Evolutionary conservation across 2,329 filamentous ascomycete genomes (phyloP), one percentile per base, ranked within the genome.

Genomic region (Neofusicoccum umdonicola): DNA sequence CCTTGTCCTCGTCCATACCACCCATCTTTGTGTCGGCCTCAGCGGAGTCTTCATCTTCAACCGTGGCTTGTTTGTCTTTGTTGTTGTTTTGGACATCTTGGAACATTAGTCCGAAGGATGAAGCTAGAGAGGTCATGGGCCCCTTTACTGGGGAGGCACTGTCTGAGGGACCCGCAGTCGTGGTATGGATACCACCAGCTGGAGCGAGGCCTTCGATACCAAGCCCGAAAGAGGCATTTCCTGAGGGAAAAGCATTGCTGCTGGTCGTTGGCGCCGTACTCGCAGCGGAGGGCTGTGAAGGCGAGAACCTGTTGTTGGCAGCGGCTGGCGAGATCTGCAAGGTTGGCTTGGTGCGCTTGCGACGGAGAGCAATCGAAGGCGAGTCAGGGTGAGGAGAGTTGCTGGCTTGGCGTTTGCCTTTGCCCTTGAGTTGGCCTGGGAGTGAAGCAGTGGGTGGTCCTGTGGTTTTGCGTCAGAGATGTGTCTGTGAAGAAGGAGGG

Each of bases 371-470:
- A 9, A 42, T 12, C 31, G 58, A 41, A 11, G 58, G 47, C 13
- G 58, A 62, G 45, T 62, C 44, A 2, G 44, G 45, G 19, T 51
- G 19, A 12, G 58, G 45, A n/a, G 58, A 62, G 44, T 50, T 45
- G 47, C 58, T 62, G 45, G 58, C 45, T 45, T 51, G 58, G 45
- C 58, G 58, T 17, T 62, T 62, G 45, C 45, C 34, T 19, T 62
- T 62, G 58, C 58, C 9, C 19, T 62, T 62, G 7, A 4, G 4
- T 15, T 60, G 41, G 15, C 27, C 42, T 3, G 42, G 31, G 12
- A 60, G 56, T 13, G 41, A 37, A 12, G 56, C 41, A 5, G 31
- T 47, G n/a, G 31, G 27, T 13, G 39, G 12, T n/a, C 7, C 60
- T 50, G 19, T 34, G 13, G 1, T 9, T 3, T 31, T 51, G 15